Evolutionary conservation across 192 early-diverging fungal species (phyloP).

Genomic region (Coemansia erecta): DNA sequence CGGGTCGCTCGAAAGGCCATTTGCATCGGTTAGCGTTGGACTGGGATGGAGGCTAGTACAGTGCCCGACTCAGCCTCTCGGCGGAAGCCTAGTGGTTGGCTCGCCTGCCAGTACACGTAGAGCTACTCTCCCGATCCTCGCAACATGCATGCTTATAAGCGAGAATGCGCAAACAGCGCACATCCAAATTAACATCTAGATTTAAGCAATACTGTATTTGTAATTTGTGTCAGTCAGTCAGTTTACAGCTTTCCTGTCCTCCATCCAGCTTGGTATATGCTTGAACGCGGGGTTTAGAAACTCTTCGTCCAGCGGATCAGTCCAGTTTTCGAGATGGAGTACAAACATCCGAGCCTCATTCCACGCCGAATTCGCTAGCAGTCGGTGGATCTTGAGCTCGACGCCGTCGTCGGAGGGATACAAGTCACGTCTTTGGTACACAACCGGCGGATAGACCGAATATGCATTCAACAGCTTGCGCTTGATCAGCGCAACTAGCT

Average conservation of each 20-base stretch:
- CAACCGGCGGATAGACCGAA: slow-evolving; percentile 42
- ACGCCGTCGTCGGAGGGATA: slow-evolving; percentile 48
- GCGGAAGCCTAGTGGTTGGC: slow-evolving; percentile 39
- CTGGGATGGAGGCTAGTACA: slow-evolving; percentile 37
- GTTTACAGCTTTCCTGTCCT: slow-evolving; percentile 18
- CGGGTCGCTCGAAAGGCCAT: slow-evolving; percentile 16
- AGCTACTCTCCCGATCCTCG: slow-evolving; percentile 15
- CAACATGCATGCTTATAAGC: slow-evolving; percentile 30
- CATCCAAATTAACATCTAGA: slow-evolving; percentile 9
- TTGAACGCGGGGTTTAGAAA: slow-evolving; percentile 28
- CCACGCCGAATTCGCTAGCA: slow-evolving; percentile 37
- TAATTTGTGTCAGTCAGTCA: background rate
- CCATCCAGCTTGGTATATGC: slow-evolving; percentile 50
- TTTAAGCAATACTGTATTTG: background rate
- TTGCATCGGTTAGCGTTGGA: slow-evolving; percentile 32
- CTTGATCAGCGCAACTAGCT: slow-evolving; percentile 39
- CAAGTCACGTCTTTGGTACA: slow-evolving; percentile 50
- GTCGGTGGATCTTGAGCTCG: slow-evolving; percentile 30
- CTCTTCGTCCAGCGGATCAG: slow-evolving; percentile 28
- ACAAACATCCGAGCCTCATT: slow-evolving; percentile 28
- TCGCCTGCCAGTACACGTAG: slow-evolving; percentile 18
- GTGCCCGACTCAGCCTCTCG: slow-evolving; percentile 46
- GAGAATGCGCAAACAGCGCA: slow-evolving; percentile 11
- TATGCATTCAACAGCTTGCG: slow-evolving; percentile 29
- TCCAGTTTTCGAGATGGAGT: slow-evolving; percentile 29